Conservation (phyloP, 2,329 filamentous ascomycete genomes). For the Aspergillus texensis region DNA sequence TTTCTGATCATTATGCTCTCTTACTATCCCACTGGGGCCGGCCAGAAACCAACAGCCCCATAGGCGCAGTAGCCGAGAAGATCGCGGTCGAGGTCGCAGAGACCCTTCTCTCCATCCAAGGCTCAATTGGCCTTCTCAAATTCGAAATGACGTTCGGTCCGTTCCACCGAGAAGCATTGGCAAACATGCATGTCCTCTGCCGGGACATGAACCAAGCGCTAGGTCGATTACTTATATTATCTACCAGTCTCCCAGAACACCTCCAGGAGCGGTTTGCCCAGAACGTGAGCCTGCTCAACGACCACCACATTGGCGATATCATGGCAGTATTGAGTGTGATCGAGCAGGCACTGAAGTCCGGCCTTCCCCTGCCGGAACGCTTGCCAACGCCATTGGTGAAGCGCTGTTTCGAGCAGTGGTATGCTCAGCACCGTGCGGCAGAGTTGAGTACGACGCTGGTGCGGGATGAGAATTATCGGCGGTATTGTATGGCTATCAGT, state of each 20-base stretch:
- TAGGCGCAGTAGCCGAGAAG: slow-evolving; percentile 2
- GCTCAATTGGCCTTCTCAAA: slow-evolving; percentile 2
- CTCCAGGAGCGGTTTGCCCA: slow-evolving; percentile 6
- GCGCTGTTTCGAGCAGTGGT: slow-evolving; percentile 9
- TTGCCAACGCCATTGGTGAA: slow-evolving; percentile 9
- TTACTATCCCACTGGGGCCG: slow-evolving; percentile 10
- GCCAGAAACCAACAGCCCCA: background rate
- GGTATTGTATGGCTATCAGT: slow-evolving; percentile 9
- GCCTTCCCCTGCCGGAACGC: slow-evolving; percentile 7
- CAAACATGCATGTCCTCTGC: background rate
- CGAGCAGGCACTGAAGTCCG: slow-evolving; percentile 6
- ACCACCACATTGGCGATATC: slow-evolving; percentile 8
- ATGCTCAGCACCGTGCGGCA: background rate
- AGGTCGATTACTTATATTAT: slow-evolving; percentile 3
- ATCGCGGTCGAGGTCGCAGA: slow-evolving; percentile 6
- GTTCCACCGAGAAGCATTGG: slow-evolving; percentile 3
- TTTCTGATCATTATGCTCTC: slow-evolving; percentile 12
- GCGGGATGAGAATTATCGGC: slow-evolving; percentile 12
- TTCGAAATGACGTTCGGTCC: slow-evolving; percentile 11
- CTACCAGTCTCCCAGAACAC: slow-evolving; percentile 2
- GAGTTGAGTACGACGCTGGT: slow-evolving; percentile 4
- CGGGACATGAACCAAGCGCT: slow-evolving; percentile 11
- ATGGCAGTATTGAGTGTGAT: slow-evolving; percentile 11
- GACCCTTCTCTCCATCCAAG: slow-evolving; percentile 6
- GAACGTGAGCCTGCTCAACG: slow-evolving; percentile 6